phyloP scores from a whole-genome alignment of 1,284 basidiomycete genomes.

The Ustilago trichophora region DNA sequence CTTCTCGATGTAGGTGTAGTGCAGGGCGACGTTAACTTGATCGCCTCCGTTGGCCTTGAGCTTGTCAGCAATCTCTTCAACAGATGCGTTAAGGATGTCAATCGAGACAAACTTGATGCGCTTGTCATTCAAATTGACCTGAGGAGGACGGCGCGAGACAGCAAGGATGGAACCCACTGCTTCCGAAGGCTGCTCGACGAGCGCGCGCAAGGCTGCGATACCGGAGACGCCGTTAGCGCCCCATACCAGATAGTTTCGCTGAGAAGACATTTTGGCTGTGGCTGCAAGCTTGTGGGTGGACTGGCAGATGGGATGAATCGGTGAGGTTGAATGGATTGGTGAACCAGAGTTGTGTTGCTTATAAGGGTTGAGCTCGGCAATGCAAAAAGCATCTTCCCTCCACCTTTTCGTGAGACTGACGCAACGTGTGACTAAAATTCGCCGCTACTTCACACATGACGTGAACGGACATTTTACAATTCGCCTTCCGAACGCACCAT shows the following conservation, averaged over 20 bases:
- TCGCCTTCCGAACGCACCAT: background rate
- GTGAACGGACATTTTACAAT: conserved; percentile 1
- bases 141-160: conserved; percentile 31
- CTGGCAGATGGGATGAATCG: too few relatives aligned
- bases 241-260: conserved; percentile 33
- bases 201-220: conserved; percentile 35
- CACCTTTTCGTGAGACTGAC: background rate
- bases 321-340: too few relatives aligned
- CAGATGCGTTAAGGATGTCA: conserved; percentile 34
- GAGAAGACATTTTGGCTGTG: conserved; percentile 27
- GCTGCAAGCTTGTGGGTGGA: too few relatives aligned
- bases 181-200: conserved; percentile 27
- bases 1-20: conserved; percentile 50
- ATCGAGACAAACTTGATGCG: conserved; percentile 44
- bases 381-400: conserved; percentile 13
- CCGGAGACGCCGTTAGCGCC: conserved; percentile 44
- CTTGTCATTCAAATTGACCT: conserved; percentile 34
- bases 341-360: too few relatives aligned
- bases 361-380: conserved; percentile 1
- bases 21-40: conserved; percentile 26
- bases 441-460: background rate
- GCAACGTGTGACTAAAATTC: too few relatives aligned
- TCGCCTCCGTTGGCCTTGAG: conserved; percentile 32
- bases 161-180: conserved; percentile 23
- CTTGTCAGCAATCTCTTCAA: conserved; percentile 21